Evolutionary conservation across 139 green algal species (phyloP).

Genomic region (Raphidocelis subcapitata): DNA sequence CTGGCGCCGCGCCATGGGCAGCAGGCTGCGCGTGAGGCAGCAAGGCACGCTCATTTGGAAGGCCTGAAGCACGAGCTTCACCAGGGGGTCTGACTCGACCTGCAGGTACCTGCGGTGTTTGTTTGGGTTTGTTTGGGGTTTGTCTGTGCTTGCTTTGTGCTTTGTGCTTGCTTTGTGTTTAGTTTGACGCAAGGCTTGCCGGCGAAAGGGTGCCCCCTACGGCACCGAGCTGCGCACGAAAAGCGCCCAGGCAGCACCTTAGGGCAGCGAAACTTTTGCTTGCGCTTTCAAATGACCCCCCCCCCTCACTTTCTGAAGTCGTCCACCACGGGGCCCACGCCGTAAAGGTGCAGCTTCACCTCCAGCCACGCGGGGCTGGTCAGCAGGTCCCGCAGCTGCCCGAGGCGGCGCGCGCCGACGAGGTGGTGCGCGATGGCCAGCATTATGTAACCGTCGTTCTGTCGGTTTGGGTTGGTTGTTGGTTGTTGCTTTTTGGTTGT

Average conservation of each 20-base stretch:
- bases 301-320: slow-evolving; percentile 68
- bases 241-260: no score
- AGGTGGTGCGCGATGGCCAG: slow-evolving; percentile 70
- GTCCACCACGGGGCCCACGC: slow-evolving; percentile 56
- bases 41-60: slow-evolving; percentile 78
- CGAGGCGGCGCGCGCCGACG: slow-evolving; percentile 36
- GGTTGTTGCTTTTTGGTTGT: no score
- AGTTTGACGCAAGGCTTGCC: background rate
- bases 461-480: no score
- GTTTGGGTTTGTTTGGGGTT: no score
- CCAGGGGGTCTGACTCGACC: slow-evolving; percentile 22
- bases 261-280: no score
- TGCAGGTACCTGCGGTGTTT: slow-evolving; percentile 23
- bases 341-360: slow-evolving; percentile 73
- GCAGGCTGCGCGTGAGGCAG: slow-evolving; percentile 55
- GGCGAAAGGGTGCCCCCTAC: background rate
- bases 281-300: no score
- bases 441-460: slow-evolving; percentile 78
- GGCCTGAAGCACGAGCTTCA: slow-evolving; percentile 53
- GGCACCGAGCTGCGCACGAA: no score
- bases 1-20: slow-evolving; percentile 70
- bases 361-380: slow-evolving; percentile 72
- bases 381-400: slow-evolving; percentile 59
- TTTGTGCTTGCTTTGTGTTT: no score
- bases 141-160: no score